Base-by-base conservation (phyloP, 1,284 basidiomycete species). In the Entoloma clypeatum region DNA sequence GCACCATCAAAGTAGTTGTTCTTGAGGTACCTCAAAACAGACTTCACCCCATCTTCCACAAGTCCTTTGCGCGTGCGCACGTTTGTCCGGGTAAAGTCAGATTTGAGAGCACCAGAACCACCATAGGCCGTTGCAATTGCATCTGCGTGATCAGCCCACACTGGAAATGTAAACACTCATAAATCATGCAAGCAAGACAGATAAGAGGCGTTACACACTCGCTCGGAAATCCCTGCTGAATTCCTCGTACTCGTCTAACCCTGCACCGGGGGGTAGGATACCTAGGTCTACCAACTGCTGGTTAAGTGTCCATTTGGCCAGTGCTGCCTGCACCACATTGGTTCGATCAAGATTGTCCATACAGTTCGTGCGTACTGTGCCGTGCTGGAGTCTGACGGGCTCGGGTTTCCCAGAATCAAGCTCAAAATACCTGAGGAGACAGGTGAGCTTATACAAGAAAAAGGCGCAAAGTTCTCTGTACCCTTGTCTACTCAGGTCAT, bases 71-170 rank as follows among this genome's bases (percentile, higher is more conserved):
- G 79, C 3, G 91, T 92, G 16, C 94, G 78, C 62, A 88, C 87
- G 54, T 93, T 95, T 0, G 93, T 98, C 35, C 92, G 75, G 7
- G 94, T 99, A 61, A 92, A 98, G 65, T 99, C 96, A 1, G 92
- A 93, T 67, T 99, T 99, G 53, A 99, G 68, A 1, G 96, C 96
- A 10, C 91, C 94, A 16, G 94, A 95, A 17, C 96, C 96, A 38
- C 84, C 88, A 64, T 99, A 99, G 0, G 94, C 93, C 45, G 77
- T 82, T 1, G 92, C 86, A 49, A 99, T 89, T 37, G 76, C 72
- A 63, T 99, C 92, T 13, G 92, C 96, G 60, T 99, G 95, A 59
- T 99, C 91, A 14, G 96, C 88, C 96, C 96, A 99, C 62, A 98
- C 93, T 94, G 46, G 2, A 48, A 45, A 46, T 33, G 18, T n/a